Conservation (phyloP, 371 early-diverging fungal species). For the Dichotomocladium elegans region DNA sequence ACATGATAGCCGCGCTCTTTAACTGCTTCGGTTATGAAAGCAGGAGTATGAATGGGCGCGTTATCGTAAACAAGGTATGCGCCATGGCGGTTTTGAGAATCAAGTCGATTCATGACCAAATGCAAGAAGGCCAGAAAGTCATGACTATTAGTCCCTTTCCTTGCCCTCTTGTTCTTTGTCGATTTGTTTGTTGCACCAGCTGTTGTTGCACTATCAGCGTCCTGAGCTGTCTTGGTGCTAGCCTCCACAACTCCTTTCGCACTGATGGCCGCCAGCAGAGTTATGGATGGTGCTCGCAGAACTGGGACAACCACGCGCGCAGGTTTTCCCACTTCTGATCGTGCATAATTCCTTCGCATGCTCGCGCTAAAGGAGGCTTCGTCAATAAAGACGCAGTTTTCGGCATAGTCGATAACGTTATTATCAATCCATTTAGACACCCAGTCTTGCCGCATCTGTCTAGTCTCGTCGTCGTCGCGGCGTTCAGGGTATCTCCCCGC, state of each 20-base stretch:
- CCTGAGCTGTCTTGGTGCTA: background rate
- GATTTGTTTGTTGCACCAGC: constrained; percentile 4
- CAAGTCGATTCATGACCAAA: no score
- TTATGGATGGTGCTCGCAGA: background rate
- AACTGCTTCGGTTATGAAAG: no score
- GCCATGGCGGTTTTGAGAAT: no score
- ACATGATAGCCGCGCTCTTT: constrained; percentile 2
- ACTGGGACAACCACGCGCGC: no score
- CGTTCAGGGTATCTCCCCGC: no score
- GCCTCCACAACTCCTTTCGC: background rate
- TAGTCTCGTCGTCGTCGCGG: background rate
- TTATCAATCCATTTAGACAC: background rate
- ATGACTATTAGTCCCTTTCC: no score
- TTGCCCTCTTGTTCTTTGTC: background rate
- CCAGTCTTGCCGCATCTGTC: background rate
- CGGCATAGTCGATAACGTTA: background rate
- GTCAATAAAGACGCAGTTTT: no score
- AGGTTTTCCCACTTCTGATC: background rate
- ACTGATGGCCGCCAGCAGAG: background rate
- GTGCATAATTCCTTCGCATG: background rate
- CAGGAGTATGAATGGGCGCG: no score
- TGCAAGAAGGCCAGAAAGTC: no score
- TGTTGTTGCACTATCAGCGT: background rate
- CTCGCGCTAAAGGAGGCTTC: background rate
- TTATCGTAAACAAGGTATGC: no score